A percentile compares a stretch with the other conserved stretches of the same genome.
phyloP scores from a whole-genome alignment of 352 stramenopile genomes.

The Globisporangium nagaii region DNA sequence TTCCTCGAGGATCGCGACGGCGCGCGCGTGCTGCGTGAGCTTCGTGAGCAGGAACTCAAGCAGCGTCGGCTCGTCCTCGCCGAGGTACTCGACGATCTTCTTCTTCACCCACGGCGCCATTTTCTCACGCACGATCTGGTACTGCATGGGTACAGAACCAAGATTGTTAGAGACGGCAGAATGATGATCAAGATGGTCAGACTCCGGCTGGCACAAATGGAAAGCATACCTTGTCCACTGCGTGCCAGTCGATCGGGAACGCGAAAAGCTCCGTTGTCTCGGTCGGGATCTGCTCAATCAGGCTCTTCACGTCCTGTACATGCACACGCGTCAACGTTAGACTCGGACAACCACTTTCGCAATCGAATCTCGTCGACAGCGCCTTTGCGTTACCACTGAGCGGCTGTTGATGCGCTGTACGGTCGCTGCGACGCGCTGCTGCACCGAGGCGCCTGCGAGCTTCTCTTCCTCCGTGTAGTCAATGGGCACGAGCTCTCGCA shows the following conservation, averaged over 20 bases:
- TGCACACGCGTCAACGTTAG: not conserved
- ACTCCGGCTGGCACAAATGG: too few relatives aligned
- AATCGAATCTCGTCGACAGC: not conserved
- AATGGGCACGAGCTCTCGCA: slow-evolving; percentile 36
- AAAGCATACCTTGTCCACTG: slow-evolving; percentile 21
- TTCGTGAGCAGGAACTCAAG: slow-evolving; percentile 41
- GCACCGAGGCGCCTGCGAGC: slow-evolving; percentile 12
- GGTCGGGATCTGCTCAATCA: slow-evolving; percentile 42
- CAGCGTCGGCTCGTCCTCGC: slow-evolving; percentile 40
- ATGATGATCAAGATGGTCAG: not conserved
- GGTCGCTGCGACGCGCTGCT: slow-evolving; percentile 24
- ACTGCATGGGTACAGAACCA: slow-evolving; percentile 2
- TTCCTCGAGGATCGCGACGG: slow-evolving; percentile 29
- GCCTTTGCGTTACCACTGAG: slow-evolving; percentile 17
- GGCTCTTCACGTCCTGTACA: slow-evolving; percentile 28
- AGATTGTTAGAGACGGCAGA: not conserved
- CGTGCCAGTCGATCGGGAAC: slow-evolving; percentile 33
- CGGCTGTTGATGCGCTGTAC: slow-evolving; percentile 35
- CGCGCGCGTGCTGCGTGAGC: slow-evolving; percentile 16
- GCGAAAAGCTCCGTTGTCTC: slow-evolving; percentile 29
- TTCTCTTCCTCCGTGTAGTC: slow-evolving; percentile 50
- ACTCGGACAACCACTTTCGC: not conserved
- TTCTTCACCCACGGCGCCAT: slow-evolving; percentile 41
- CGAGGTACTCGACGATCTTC: slow-evolving; percentile 50
- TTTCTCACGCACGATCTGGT: slow-evolving; percentile 28